These are phyloP conservation scores for Priceomyces haplophilus DNA, from an alignment of 805 yeast species.

Conservation along the genomic window DNA sequence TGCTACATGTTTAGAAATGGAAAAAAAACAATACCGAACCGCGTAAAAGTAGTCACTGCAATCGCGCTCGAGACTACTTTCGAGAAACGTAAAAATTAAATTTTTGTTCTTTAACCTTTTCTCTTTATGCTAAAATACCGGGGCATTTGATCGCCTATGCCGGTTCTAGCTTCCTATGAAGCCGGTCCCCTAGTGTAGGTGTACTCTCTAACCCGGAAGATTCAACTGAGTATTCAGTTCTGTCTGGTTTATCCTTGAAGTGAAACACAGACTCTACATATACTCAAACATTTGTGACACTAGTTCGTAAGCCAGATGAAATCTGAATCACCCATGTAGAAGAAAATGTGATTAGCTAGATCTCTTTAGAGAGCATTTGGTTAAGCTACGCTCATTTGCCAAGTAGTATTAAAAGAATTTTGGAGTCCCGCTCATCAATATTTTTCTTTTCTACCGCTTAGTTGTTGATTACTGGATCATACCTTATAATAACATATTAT, in stretches of 20 bases:
- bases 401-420: too few relatives aligned
- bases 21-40: not conserved
- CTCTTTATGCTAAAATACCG: slow-evolving; percentile 14
- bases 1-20: too few relatives aligned
- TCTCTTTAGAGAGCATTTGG: too few relatives aligned
- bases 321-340: not conserved
- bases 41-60: not conserved
- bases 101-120: not conserved
- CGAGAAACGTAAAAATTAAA: not conserved
- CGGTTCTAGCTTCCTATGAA: slow-evolving; percentile 8
- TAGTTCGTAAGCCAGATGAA: not conserved
- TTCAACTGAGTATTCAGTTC: slow-evolving; percentile 14
- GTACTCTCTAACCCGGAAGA: slow-evolving; percentile 31
- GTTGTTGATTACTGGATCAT: not conserved
- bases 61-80: not conserved
- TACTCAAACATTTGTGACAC: slow-evolving; percentile 14
- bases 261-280: slow-evolving; percentile 18
- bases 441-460: too few relatives aligned
- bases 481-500: slow-evolving; percentile 5
- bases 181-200: slow-evolving; percentile 20
- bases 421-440: too few relatives aligned
- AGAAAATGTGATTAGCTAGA: too few relatives aligned
- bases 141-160: slow-evolving; percentile 23
- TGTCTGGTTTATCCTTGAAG: slow-evolving; percentile 13
- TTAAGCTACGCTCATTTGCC: too few relatives aligned